Evolutionary conservation across 805 yeast species (phyloP).

Genomic region (Ogataea haglerorum): DNA sequence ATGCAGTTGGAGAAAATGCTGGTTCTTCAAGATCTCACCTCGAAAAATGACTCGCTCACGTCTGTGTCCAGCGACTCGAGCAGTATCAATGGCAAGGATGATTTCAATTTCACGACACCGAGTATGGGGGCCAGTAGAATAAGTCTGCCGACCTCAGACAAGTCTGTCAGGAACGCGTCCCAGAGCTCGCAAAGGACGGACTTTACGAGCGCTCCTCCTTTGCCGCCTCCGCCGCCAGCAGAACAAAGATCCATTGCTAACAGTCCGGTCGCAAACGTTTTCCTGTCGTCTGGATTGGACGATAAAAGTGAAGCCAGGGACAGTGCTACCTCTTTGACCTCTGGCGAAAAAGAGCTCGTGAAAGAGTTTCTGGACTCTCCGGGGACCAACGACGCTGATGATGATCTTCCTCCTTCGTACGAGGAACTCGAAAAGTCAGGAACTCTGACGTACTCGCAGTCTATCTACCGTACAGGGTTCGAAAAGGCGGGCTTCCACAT

Average conservation of each 20-base stretch:
- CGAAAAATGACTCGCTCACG: conserved; percentile 11
- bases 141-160: background rate
- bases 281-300: conserved; percentile 6
- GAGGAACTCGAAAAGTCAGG: conserved; percentile 35
- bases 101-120: conserved; percentile 1
- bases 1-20: conserved; percentile 29
- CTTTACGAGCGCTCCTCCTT: conserved; percentile 22
- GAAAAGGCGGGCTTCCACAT: conserved; percentile 35
- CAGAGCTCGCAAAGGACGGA: background rate
- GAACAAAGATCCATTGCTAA: conserved; percentile 22
- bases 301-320: conserved; percentile 9
- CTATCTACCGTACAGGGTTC: conserved; percentile 35
- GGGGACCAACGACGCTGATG: conserved; percentile 11
- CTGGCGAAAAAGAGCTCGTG: conserved; percentile 22
- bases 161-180: background rate
- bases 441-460: conserved; percentile 30
- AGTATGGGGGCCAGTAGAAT: conserved; percentile 4
- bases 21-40: conserved; percentile 21
- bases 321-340: conserved; percentile 25
- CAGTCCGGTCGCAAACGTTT: conserved; percentile 26
- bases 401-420: conserved; percentile 32
- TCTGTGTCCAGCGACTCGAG: conserved; percentile 15
- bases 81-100: conserved; percentile 1
- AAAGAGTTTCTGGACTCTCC: conserved; percentile 13
- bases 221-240: conserved; percentile 31